Conservation (phyloP, 495 filamentous ascomycete species). For the Lasiosphaeria hispida region DNA sequence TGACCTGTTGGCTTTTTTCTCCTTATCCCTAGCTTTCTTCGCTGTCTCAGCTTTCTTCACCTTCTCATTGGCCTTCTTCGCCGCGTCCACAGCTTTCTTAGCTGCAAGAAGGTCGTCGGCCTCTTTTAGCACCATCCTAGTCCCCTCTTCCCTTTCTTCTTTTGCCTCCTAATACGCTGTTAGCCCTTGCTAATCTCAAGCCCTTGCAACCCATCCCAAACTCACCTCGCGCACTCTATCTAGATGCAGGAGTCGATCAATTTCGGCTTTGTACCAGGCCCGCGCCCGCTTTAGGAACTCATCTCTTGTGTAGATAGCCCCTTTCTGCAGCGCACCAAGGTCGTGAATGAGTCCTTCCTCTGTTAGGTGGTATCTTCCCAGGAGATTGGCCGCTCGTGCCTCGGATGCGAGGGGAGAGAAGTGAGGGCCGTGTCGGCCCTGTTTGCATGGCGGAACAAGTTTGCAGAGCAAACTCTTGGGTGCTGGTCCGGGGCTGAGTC, state of each 20-base stretch:
- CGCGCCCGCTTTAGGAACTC: constrained; percentile 28
- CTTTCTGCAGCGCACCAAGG: constrained; percentile 18
- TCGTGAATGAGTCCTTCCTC: constrained; percentile 24
- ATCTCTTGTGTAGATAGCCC: constrained; percentile 16
- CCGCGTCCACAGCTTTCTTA: no score
- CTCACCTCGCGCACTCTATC: constrained; percentile 12
- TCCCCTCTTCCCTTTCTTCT: not conserved
- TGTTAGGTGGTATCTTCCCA: constrained; percentile 21
- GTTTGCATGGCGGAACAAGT: constrained; percentile 15
- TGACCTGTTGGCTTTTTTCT: no score
- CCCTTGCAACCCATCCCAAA: not conserved
- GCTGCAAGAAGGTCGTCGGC: no score
- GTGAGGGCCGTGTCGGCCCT: constrained; percentile 13
- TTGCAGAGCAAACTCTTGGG: constrained; percentile 8
- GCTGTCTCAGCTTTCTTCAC: no score
- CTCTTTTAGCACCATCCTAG: no score
- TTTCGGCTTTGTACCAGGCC: constrained; percentile 35
- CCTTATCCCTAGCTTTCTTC: no score
- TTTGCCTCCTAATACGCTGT: not conserved
- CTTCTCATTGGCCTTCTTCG: no score
- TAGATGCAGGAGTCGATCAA: constrained; percentile 21
- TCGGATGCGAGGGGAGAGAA: not conserved
- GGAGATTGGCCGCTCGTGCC: not conserved
- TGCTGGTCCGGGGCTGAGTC: no score
- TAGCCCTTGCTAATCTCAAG: no score